Conservation (phyloP, 306 rosid species). For the Luffa aegyptiaca region DNA sequence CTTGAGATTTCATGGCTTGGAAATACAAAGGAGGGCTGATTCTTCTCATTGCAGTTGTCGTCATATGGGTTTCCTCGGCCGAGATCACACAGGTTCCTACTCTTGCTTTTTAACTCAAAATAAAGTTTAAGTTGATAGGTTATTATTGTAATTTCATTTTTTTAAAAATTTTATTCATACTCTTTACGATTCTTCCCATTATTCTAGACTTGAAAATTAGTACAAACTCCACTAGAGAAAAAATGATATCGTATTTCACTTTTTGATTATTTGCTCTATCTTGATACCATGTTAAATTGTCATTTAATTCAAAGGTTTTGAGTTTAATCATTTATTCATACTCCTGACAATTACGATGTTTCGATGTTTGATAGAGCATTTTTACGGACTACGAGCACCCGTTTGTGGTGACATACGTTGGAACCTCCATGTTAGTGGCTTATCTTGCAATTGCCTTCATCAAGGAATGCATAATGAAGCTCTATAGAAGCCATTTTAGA, state of each 20-base stretch:
- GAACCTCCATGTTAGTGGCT: conserved; percentile 14
- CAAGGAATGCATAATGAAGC: conserved; percentile 5
- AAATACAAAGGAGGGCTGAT: conserved; percentile 7
- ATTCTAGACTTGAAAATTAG: neutral
- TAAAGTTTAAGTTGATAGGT: neutral
- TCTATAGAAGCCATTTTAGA: neutral
- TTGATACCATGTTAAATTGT: neutral
- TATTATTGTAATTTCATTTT: neutral
- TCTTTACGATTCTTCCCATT: too few relatives aligned
- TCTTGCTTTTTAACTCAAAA: neutral
- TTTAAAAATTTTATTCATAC: too few relatives aligned
- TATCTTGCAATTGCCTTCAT: conserved; percentile 20
- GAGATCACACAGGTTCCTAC: neutral
- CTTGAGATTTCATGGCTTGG: neutral
- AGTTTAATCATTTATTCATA: neutral
- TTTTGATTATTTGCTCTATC: too few relatives aligned
- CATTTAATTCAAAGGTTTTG: neutral
- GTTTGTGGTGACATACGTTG: conserved; percentile 16
- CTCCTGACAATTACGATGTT: neutral
- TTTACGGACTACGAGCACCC: conserved; percentile 20
- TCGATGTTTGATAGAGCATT: conserved; percentile 3
- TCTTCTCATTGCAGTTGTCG: neutral
- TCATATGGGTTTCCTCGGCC: conserved; percentile 6
- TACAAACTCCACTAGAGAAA: neutral
- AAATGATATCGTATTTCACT: too few relatives aligned